Conservation (phyloP, 331 rosid species). For the Phaseolus coccineus region DNA sequence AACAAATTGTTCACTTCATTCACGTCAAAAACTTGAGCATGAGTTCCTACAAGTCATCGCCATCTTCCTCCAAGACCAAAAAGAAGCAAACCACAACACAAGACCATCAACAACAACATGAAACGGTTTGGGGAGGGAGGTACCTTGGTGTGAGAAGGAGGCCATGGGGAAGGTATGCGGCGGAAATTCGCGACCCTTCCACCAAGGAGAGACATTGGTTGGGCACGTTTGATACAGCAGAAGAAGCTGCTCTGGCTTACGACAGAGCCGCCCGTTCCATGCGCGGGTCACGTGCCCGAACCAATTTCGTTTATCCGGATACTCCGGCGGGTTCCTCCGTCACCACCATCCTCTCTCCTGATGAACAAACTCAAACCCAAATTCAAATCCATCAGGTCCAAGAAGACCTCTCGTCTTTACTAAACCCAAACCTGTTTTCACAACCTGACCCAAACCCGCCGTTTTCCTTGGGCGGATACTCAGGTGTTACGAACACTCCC, state of each 20-base stretch:
- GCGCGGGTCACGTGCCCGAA: slow-evolving; percentile 89
- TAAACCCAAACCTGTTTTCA: background rate
- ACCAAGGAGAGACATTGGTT: slow-evolving; percentile 91
- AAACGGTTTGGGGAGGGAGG: slow-evolving; percentile 63
- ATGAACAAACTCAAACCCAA: slow-evolving; percentile 41
- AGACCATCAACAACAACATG: slow-evolving; percentile 38
- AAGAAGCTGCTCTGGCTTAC: slow-evolving; percentile 87
- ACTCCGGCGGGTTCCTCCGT: slow-evolving; percentile 78
- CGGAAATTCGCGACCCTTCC: slow-evolving; percentile 88
- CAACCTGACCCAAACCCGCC: slow-evolving; percentile 29
- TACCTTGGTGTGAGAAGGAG: slow-evolving; percentile 83
- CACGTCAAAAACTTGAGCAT: slow-evolving; percentile 31
- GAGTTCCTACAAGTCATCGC: slow-evolving; percentile 46
- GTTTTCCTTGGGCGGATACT: slow-evolving; percentile 1
- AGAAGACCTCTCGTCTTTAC: slow-evolving; percentile 33
- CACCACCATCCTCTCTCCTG: slow-evolving; percentile 78
- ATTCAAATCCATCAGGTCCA: slow-evolving; percentile 44
- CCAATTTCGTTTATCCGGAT: slow-evolving; percentile 80
- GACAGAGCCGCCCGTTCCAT: slow-evolving; percentile 86
- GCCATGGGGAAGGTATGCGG: slow-evolving; percentile 92
- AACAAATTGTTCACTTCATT: background rate
- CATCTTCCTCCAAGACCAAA: slow-evolving; percentile 49
- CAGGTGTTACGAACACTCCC: background rate
- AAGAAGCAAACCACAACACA: slow-evolving; percentile 49
- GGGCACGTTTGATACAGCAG: slow-evolving; percentile 89